Evolutionary conservation across 495 filamentous ascomycete species (phyloP).

Genomic region (Aspergillus avenaceus): DNA sequence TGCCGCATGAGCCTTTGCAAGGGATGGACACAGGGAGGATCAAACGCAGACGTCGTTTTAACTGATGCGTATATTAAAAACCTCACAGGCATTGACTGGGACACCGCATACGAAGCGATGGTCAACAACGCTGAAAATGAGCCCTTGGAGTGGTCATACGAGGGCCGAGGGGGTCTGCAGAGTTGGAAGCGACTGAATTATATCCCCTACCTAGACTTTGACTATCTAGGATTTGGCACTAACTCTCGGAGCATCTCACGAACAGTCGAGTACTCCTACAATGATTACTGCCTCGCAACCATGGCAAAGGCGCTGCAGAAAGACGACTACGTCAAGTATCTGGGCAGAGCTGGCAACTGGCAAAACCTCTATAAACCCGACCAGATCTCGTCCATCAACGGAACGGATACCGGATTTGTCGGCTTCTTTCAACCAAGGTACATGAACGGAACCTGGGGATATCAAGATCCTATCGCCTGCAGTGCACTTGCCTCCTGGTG

Average conservation of each 20-base stretch:
- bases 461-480: conserved; percentile 55
- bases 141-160: conserved; percentile 64
- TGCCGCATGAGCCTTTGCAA: conserved; percentile 70
- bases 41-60: conserved; percentile 70
- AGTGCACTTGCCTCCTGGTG: conserved; percentile 45
- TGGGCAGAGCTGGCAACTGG: conserved; percentile 40
- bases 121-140: conserved; percentile 63
- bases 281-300: conserved; percentile 63
- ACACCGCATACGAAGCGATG: conserved; percentile 64
- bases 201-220: conserved; percentile 67
- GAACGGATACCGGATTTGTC: conserved; percentile 45
- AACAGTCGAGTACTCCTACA: conserved; percentile 68
- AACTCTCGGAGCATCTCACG: conserved; percentile 67
- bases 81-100: conserved; percentile 63
- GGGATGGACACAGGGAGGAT: conserved; percentile 66
- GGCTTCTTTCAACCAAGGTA: conserved; percentile 69
- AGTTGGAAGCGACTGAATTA: conserved; percentile 68
- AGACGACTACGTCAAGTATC: neutral
- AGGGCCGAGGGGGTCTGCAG: conserved; percentile 68
- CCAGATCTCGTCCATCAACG: conserved; percentile 42
- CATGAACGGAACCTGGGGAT: conserved; percentile 54
- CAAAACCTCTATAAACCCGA: conserved; percentile 62
- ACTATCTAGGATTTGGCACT: conserved; percentile 67
- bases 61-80: conserved; percentile 75
- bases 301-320: conserved; percentile 34